Evolutionary conservation across 2,329 filamentous ascomycete genomes (phyloP), one percentile per base, ranked within the genome.

Genomic region (Cladosporium oxysporum): DNA sequence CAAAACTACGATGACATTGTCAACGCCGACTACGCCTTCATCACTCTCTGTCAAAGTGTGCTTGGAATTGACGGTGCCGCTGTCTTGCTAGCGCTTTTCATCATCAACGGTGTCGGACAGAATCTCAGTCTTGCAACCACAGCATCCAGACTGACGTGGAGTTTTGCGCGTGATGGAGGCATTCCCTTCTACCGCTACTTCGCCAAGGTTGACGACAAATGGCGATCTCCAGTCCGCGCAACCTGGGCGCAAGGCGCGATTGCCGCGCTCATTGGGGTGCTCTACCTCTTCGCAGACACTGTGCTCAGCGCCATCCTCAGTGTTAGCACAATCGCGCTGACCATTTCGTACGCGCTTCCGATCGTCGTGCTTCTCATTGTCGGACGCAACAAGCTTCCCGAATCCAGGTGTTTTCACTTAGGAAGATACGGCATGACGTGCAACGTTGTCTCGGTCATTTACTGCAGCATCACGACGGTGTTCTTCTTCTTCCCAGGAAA

Each of bases 31-130:
- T 73, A 85, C 3, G 74, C 75, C 0, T 87, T 87, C 68, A 87
- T 89, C 71, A 80, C 86, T 59, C 81, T 88, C 26, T 87, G 87
- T 66, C 79, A 79, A 67, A 80, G 85, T 41, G 82, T 81, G 1
- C 83, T 84, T 1, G 75, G 79, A 1, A 83, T 81, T 21, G 73
- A 79, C 2, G 80, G 79, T 80, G 83, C 37, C 12, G 78, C 80
- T 1, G 78, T 79, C 0, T 76, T 87, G 7, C 72, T 86, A 26
- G 76, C 80, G 0, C 75, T 87, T 0, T 87, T 87, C 72, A 84
- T 84, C 52, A 80, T 86, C 74, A 86, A 86, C 66, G 84, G 84
- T 41, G 64, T 87, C 0, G 83, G 83, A 1, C 84, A 86, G 70
- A 83, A 82, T 10, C 77, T 85, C 66, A 83, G 79, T 57, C 83